Base-by-base conservation (phyloP, 164 flowering plant genomes). In the Vitis labrusca region DNA sequence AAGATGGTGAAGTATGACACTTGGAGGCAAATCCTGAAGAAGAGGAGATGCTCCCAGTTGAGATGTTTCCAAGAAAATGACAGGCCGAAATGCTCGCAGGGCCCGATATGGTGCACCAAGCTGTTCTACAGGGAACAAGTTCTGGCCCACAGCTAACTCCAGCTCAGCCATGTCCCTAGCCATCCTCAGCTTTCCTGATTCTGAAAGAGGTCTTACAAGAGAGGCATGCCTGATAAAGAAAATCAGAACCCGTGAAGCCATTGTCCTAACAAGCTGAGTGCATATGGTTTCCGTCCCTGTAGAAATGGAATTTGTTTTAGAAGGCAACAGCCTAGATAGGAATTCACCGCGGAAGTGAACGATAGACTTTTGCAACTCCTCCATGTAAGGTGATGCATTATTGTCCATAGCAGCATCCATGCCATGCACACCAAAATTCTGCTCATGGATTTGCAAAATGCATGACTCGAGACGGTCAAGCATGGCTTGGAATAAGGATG, bases 121-220 rank as follows among this genome's bases (percentile, higher is more conserved):
- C 69, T 91, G 98, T 73, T 95, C 98, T 3, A 95, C 97, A 0
- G 98, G 97, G 80, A 89, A 95, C 77, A 93, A 73, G 71, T 86
- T 91, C 73, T 95, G 99, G 59, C 92, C 96, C 9, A 95, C 94
- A 8, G 94, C 85, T 69, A 95, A 68, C 77, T 95, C 99, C 71
- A 95, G 79, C 82, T 95, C 97, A 52, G 97, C 97, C 99, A 95
- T 95, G 85, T 93, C 99, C 74, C 89, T 77, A 29, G 98, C 97
- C 97, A 95, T 84, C 73, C 97, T 84, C 63, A 93, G 78, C 83
- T 91, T 95, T 15, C 99, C 98, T 0, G 97, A 89, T 76, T 95
- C 99, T 14, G 98, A 93, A 52, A 95, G 91, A n/a, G 99, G 99
- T 68, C 97, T 80, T 58, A 93, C 92, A 57, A 95, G 91, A 63